A percentile compares a stretch with the other conserved stretches of the same genome.
Conservation (phyloP, 73 alveolate genomes). For the Paraurostyla sp. region DNA sequence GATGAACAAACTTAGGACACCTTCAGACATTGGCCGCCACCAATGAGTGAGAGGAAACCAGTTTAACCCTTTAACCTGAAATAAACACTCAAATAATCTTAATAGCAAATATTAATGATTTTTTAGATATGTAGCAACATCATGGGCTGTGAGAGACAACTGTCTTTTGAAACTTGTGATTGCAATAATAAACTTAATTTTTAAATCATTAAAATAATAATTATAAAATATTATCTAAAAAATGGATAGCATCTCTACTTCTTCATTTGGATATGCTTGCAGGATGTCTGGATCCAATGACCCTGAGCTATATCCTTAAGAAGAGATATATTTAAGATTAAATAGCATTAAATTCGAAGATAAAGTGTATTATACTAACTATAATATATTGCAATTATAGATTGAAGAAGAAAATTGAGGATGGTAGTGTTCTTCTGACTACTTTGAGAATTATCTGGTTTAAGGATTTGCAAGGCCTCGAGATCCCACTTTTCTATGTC, state of each 20-base stretch:
- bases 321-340: conserved; percentile 35
- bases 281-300: background rate
- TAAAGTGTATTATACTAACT: background rate
- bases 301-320: conserved; percentile 37
- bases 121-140: background rate
- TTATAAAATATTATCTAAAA: background rate
- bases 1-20: conserved; percentile 58
- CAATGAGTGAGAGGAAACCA: conserved; percentile 54
- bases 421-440: conserved; percentile 43
- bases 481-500: conserved; percentile 57
- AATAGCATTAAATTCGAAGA: background rate
- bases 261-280: conserved; percentile 30
- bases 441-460: conserved; percentile 60
- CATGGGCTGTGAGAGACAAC: too few species aligned
- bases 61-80: conserved; percentile 45
- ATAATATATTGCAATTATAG: background rate
- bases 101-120: background rate
- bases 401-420: background rate
- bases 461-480: background rate
- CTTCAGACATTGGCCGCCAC: conserved; percentile 57
- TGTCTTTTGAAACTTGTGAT: too few species aligned
- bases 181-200: background rate
- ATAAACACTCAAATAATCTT: background rate
- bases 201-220: background rate
- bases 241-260: background rate